Percentiles rank a stretch among this genome's conserved stretches.
Conservation (phyloP, 2,329 filamentous ascomycete genomes). For the Fusarium albidum region DNA sequence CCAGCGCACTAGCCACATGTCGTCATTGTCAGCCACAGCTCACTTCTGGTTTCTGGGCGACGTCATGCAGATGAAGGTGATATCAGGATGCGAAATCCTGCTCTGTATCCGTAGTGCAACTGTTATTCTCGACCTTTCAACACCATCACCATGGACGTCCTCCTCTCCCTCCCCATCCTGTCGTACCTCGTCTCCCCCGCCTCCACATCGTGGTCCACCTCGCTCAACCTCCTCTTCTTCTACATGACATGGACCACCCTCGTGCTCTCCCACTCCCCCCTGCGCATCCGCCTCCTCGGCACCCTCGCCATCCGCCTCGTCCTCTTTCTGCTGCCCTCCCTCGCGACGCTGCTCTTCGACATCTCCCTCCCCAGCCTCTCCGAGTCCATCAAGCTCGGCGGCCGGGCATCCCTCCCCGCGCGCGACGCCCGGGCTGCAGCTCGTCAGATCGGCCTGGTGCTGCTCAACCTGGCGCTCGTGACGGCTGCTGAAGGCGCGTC, state of each 20-base stretch:
- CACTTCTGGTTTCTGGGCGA: slow-evolving; percentile 20
- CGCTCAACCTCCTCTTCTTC: slow-evolving; percentile 86
- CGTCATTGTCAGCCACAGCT: slow-evolving; percentile 22
- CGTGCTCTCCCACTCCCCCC: slow-evolving; percentile 76
- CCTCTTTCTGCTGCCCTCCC: slow-evolving; percentile 77
- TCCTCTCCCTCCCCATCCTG: slow-evolving; percentile 76
- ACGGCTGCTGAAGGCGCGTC: slow-evolving; percentile 54
- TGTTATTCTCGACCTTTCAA: background rate
- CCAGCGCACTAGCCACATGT: slow-evolving; percentile 21
- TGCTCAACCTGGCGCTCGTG: slow-evolving; percentile 56
- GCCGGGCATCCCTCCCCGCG: slow-evolving; percentile 57
- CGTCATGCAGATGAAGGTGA: slow-evolving; percentile 21
- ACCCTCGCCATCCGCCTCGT: slow-evolving; percentile 72
- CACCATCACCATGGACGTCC: slow-evolving; percentile 62
- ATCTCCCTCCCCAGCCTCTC: slow-evolving; percentile 73
- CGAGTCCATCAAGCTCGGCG: slow-evolving; percentile 73
- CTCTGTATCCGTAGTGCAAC: background rate
- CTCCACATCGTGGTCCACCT: slow-evolving; percentile 76
- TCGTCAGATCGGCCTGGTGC: slow-evolving; percentile 51
- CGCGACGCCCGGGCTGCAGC: slow-evolving; percentile 47
- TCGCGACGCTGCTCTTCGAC: slow-evolving; percentile 79
- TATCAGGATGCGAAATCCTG: background rate
- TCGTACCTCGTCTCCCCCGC: slow-evolving; percentile 71
- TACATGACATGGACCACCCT: slow-evolving; percentile 90
- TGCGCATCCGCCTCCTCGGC: slow-evolving; percentile 78